Evolutionary conservation across 768 basidiomycete species (phyloP).

Genomic region (Phanerodontia chrysosporium): DNA sequence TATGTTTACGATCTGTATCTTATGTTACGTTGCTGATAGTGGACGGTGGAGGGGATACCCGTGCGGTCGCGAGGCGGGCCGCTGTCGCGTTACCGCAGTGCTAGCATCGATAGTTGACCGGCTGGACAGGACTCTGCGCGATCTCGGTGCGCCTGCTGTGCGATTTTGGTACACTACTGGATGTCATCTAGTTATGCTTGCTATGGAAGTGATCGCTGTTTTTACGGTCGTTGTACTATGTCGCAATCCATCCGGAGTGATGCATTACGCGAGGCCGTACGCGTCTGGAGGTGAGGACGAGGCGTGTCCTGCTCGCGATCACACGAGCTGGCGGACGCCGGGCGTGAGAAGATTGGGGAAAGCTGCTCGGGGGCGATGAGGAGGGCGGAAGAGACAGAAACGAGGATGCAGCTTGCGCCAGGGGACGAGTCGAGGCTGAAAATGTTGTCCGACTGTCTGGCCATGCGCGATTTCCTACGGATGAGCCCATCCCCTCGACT

Average conservation of each 20-base stretch:
- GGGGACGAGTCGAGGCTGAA: background rate
- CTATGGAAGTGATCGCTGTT: slow-evolving; percentile 8
- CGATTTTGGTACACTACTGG: background rate
- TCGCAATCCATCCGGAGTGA: background rate
- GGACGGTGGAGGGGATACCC: background rate
- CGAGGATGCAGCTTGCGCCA: background rate
- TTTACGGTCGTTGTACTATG: slow-evolving; percentile 11
- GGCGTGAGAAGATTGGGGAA: slow-evolving; percentile 3
- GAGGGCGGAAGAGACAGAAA: background rate
- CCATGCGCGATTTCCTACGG: slow-evolving; percentile 20
- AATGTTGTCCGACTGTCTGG: slow-evolving; percentile 5
- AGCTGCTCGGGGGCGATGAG: background rate
- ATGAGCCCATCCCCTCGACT: slow-evolving; percentile 23
- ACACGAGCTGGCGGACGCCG: background rate
- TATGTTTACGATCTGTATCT: background rate
- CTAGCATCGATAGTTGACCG: no score
- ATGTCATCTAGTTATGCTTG: slow-evolving; percentile 7
- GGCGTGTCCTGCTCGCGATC: background rate
- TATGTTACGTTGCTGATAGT: background rate
- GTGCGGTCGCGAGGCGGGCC: background rate
- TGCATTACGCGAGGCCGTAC: background rate
- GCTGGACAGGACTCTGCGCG: no score
- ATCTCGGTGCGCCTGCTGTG: background rate
- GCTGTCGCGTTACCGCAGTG: no score
- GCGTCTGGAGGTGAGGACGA: background rate